These are phyloP conservation scores for Starmera pachycereana DNA, from an alignment of 805 yeast genomes.

Conservation along the genomic window DNA sequence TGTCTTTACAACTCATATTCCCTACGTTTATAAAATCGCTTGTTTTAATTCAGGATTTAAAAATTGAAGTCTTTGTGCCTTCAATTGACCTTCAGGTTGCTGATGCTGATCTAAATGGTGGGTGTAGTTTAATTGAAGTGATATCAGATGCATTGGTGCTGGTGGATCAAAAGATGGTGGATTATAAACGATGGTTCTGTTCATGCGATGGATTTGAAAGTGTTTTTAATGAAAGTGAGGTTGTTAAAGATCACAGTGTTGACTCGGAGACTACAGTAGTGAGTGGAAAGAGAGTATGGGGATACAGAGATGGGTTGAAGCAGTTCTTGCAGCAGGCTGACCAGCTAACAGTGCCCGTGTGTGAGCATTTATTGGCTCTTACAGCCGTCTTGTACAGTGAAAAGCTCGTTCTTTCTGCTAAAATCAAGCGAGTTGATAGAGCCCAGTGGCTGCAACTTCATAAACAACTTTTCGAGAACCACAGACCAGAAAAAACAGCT, in stretches of 20 bases:
- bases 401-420: not conserved
- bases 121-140: not conserved
- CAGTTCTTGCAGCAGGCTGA: not conserved
- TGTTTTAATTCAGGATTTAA: no score
- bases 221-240: not conserved
- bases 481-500: no score
- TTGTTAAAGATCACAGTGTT: not conserved
- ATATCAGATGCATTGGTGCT: not conserved
- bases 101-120: no score
- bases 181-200: conserved; percentile 12
- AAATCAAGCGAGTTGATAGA: not conserved
- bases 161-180: conserved; percentile 3
- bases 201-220: conserved; percentile 5
- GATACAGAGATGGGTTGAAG: not conserved
- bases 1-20: no score
- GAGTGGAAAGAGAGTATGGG: not conserved
- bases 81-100: no score
- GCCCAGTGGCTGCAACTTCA: not conserved
- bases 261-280: not conserved
- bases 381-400: not conserved
- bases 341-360: conserved; percentile 3
- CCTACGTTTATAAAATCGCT: no score
- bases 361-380: conserved; percentile 6
- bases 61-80: no score
- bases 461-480: not conserved